Conservation (phyloP, 768 basidiomycete genomes). For the Asterophora parasitica region DNA sequence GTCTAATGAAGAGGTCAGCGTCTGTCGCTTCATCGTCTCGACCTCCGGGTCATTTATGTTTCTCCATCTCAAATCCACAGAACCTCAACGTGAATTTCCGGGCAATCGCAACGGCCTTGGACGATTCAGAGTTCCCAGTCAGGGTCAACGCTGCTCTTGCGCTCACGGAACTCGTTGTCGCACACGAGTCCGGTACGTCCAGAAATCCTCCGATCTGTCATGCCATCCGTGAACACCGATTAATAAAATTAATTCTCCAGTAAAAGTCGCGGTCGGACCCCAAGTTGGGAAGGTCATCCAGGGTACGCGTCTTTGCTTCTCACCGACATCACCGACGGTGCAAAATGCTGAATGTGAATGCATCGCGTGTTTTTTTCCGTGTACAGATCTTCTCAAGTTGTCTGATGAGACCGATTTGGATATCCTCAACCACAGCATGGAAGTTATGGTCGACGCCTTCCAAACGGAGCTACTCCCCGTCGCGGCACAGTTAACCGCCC, state of each 20-base stretch:
- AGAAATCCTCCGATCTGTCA: neutral
- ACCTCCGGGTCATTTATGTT: neutral
- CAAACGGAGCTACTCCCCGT: conserved; percentile 82
- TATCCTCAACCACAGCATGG: conserved; percentile 77
- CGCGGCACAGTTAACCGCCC: conserved; percentile 71
- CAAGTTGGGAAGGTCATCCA: conserved; percentile 86
- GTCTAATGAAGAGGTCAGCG: conserved; percentile 55
- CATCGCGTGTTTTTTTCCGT: too few species aligned
- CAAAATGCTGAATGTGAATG: neutral
- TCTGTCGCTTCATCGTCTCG: neutral
- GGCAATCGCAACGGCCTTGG: conserved; percentile 61
- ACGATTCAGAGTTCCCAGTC: conserved; percentile 78
- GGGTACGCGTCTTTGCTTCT: conserved; percentile 37
- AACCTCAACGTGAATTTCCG: conserved; percentile 60
- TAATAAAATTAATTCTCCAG: conserved; percentile 29
- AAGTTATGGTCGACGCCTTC: conserved; percentile 83
- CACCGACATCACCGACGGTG: too few species aligned
- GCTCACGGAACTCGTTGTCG: conserved; percentile 68
- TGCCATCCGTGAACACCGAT: conserved; percentile 5
- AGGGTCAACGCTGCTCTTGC: conserved; percentile 80
- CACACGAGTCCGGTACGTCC: conserved; percentile 55
- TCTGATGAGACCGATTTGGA: conserved; percentile 91
- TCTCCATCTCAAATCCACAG: conserved; percentile 27
- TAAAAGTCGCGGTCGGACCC: conserved; percentile 63
- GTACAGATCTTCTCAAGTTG: conserved; percentile 77